Base-by-base conservation (phyloP, 441 rosid genomes). In the Syzygium syzygioides region DNA sequence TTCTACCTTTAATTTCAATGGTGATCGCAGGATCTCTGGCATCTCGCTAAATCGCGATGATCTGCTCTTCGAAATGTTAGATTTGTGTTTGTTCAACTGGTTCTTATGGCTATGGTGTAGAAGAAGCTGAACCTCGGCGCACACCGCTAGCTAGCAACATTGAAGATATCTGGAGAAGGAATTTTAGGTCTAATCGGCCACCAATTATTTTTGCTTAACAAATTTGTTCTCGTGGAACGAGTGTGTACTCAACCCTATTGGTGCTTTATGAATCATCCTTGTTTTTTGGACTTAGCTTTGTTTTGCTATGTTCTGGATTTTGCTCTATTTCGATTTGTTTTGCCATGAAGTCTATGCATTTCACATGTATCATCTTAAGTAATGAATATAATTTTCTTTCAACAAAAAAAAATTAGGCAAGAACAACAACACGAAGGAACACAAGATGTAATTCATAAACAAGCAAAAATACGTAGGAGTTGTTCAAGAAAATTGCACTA, bases 21-120 rank as follows among this genome's bases (percentile, higher is more conserved):
- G 0, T 0, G 32, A 60, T 28, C 1, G 2, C 28, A 26, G 15
- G 28, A 59, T 14, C 28, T 59, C 8, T 1, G 1, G 2, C 2
- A 0, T 59, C 66, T 13, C 3, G 4, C 32, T 60, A 60, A 60
- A 60, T 13, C 32, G 28, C 5, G 15, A 60, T 32, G 28, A 60
- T 60, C 28, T 13, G 8, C 66, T 28, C 32, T 60, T 60, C 17
- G 30, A 60, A 28, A 60, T 13, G 28, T 26, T 60, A 60, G 32
- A 60, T n/a, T 7, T 5, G 32, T 0, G 4, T 60, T 28, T 60
- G 66, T 28, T 59, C 32, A 60, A 28, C 32, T 0, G 5, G 8
- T 0, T 60, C 15, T 26, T 60, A 60, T 0, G 2, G 32, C 4
- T 0, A 60, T 13, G 6, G 18, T 60, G 66, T 60, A 60, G 28